phyloP scores from a whole-genome alignment of 352 stramenopile genomes.

The Globisporangium polare region DNA sequence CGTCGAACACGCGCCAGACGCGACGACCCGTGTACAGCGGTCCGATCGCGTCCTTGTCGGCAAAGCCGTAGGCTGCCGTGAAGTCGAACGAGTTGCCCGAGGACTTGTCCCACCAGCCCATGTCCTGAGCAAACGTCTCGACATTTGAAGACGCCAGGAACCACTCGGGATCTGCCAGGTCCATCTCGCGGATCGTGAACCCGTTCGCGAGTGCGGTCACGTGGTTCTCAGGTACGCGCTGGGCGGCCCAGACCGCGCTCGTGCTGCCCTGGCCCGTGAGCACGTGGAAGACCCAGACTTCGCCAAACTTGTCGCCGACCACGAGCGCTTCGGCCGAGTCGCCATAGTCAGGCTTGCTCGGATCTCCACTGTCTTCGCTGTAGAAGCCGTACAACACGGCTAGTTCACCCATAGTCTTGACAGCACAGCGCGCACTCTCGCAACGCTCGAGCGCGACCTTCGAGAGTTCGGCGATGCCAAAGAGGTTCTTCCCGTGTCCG shows the following conservation, averaged over 20 bases:
- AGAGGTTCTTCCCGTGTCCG: slow-evolving; percentile 56
- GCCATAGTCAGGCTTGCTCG: slow-evolving; percentile 26
- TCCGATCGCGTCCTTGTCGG: slow-evolving; percentile 25
- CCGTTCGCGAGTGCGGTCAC: slow-evolving; percentile 86
- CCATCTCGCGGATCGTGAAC: slow-evolving; percentile 86
- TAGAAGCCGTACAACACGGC: slow-evolving; percentile 89
- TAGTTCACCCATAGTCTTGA: slow-evolving; percentile 84
- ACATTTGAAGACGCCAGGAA: slow-evolving; percentile 83
- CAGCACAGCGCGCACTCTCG: slow-evolving; percentile 56
- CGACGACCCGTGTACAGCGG: slow-evolving; percentile 54
- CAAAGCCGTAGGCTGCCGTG: slow-evolving; percentile 35
- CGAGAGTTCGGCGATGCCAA: slow-evolving; percentile 76
- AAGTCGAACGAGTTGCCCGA: slow-evolving; percentile 36
- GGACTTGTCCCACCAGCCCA: slow-evolving; percentile 55
- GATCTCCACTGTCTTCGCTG: slow-evolving; percentile 63
- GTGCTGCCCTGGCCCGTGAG: slow-evolving; percentile 77
- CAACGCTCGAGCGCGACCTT: slow-evolving; percentile 80
- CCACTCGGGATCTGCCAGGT: slow-evolving; percentile 53
- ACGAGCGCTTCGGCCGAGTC: slow-evolving; percentile 65
- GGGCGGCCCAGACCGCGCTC: slow-evolving; percentile 82
- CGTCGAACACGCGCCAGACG: slow-evolving; percentile 73
- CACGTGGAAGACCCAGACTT: slow-evolving; percentile 92
- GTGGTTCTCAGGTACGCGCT: slow-evolving; percentile 80
- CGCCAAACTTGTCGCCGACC: slow-evolving; percentile 70
- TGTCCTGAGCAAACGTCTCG: slow-evolving; percentile 59